Conservation (phyloP, 768 basidiomycete species). For the Suillus subluteus region DNA sequence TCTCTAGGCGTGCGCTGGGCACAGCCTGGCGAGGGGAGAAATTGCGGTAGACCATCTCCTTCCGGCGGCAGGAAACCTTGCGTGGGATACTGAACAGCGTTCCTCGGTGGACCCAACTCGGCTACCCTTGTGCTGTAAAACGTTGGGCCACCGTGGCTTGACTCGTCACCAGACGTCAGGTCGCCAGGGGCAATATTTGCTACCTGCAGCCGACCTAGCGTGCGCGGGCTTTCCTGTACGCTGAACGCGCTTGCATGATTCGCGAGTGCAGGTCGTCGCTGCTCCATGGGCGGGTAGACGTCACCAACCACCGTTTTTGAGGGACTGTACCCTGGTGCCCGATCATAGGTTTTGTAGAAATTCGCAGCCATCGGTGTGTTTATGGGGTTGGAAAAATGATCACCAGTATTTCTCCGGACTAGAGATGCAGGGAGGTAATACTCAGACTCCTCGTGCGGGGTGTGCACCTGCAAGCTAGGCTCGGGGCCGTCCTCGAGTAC, state of each 20-base stretch:
- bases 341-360: constrained; percentile 7
- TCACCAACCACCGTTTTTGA: constrained; percentile 24
- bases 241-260: constrained; percentile 30
- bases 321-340: constrained; percentile 22
- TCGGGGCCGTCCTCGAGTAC: constrained; percentile 16
- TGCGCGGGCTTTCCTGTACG: constrained; percentile 36
- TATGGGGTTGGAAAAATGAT: constrained; percentile 23
- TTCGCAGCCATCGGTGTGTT: constrained; percentile 15
- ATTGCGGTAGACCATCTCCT: constrained; percentile 31
- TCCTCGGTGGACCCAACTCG: constrained; percentile 23
- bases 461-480: constrained; percentile 9
- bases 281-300: constrained; percentile 16
- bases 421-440: constrained; percentile 30
- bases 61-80: constrained; percentile 30
- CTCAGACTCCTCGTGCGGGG: constrained; percentile 18
- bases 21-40: constrained; percentile 24
- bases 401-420: constrained; percentile 20
- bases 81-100: constrained; percentile 21
- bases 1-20: constrained; percentile 12
- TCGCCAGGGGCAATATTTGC: constrained; percentile 55
- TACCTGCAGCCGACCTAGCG: constrained; percentile 50
- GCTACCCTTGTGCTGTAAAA: not conserved
- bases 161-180: constrained; percentile 37
- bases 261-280: constrained; percentile 25
- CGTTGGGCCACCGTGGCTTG: not conserved